Evolutionary conservation across 2,329 filamentous ascomycete genomes (phyloP).

Genomic region (Cladophialophora exuberans): DNA sequence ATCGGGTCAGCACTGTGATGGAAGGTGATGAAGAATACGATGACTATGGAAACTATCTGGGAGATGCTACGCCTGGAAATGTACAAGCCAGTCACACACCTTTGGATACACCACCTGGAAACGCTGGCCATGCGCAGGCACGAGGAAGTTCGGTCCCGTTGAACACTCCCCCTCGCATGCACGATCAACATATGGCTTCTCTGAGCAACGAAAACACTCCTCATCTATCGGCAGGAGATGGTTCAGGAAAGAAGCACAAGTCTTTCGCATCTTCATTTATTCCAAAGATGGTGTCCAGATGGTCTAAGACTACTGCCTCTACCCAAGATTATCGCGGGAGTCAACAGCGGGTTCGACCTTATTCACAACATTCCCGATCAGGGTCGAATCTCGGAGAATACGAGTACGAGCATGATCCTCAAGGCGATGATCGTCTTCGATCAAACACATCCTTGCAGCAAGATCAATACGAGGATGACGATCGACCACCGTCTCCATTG

Average conservation of each 20-base stretch:
- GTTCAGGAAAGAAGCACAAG: conserved; percentile 85
- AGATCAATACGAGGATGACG: conserved; percentile 40
- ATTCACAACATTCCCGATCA: conserved; percentile 71
- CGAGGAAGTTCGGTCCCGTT: conserved; percentile 49
- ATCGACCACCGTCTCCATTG: conserved; percentile 62
- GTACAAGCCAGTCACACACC: conserved; percentile 20
- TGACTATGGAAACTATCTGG: conserved; percentile 24
- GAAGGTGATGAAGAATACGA: conserved; percentile 74
- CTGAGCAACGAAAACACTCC: conserved; percentile 81
- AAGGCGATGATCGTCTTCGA: conserved; percentile 49
- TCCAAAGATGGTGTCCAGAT: conserved; percentile 80
- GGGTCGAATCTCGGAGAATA: conserved; percentile 74
- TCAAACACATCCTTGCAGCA: conserved; percentile 48
- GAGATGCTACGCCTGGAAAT: conserved; percentile 20
- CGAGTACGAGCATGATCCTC: conserved; percentile 55
- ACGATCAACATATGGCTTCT: conserved; percentile 46
- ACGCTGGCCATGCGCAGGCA: conserved; percentile 38
- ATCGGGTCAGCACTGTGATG: conserved; percentile 86
- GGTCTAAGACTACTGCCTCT: conserved; percentile 95
- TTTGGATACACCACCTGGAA: conserved; percentile 21
- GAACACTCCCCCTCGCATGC: conserved; percentile 49
- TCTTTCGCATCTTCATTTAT: conserved; percentile 80
- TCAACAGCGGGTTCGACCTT: conserved; percentile 55
- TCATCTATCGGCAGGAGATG: conserved; percentile 52
- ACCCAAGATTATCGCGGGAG: conserved; percentile 78